These are phyloP conservation scores for Agastache rugosa DNA, from an alignment of 257 asterid genomes.

Conservation along the genomic window DNA sequence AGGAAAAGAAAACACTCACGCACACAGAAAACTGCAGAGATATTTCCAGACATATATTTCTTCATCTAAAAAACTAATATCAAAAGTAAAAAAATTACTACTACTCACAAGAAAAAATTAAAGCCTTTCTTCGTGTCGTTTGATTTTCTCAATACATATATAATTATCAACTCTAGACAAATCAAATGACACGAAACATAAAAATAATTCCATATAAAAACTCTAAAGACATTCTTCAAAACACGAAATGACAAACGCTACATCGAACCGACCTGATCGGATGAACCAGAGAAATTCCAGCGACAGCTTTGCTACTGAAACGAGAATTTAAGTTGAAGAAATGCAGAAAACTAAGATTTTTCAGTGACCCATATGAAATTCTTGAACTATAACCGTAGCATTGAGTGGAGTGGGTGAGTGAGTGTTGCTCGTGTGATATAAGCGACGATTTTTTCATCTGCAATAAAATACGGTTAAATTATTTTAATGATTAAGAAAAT, in stretches of 20 bases:
- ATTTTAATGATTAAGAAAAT: not conserved
- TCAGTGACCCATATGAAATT: constrained; percentile 44
- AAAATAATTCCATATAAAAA: not conserved
- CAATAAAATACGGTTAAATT: not conserved
- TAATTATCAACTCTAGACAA: constrained; percentile 9
- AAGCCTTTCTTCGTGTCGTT: constrained; percentile 11
- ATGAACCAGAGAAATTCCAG: constrained; percentile 26
- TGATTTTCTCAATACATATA: not conserved
- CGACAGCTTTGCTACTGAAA: constrained; percentile 15
- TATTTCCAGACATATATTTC: not conserved
- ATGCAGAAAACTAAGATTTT: constrained; percentile 33
- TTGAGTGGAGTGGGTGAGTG: constrained; percentile 9
- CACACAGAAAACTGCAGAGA: not conserved
- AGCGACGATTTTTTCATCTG: constrained; percentile 39
- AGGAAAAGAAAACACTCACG: not conserved
- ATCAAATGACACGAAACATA: not conserved
- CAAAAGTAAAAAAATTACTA: not conserved
- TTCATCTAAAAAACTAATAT: not conserved
- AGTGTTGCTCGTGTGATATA: constrained; percentile 15
- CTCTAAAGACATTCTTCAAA: constrained; percentile 1
- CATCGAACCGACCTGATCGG: constrained; percentile 57
- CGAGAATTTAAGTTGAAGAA: constrained; percentile 29
- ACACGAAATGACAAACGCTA: not conserved
- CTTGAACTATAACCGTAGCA: constrained; percentile 29
- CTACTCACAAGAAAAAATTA: not conserved